phyloP scores from a whole-genome alignment of 148 eudicot genomes.

The Silene latifolia region DNA sequence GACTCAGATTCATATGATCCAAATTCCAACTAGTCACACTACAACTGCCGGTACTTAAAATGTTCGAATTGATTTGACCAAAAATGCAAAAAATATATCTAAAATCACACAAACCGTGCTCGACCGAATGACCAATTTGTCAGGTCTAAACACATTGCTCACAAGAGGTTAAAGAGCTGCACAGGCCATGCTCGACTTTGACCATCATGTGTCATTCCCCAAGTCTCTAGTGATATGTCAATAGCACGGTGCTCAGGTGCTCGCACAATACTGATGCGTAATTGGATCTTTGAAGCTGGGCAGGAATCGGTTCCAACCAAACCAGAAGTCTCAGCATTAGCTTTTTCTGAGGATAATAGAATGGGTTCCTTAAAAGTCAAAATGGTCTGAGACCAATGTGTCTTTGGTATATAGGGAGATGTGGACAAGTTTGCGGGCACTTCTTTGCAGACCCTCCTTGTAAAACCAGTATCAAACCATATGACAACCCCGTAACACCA shows the following conservation, averaged over 20 bases:
- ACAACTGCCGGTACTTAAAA: no score
- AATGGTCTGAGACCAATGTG: conserved; percentile 92
- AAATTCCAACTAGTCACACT: no score
- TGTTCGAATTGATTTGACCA: no score
- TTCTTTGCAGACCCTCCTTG: conserved; percentile 77
- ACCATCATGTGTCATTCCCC: conserved; percentile 52
- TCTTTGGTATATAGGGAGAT: conserved; percentile 64
- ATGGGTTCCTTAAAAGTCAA: conserved; percentile 82
- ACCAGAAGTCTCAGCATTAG: conserved; percentile 27
- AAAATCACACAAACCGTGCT: background rate
- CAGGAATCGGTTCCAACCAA: conserved; percentile 50
- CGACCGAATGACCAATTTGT: background rate
- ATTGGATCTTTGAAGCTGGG: conserved; percentile 58
- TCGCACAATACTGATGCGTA: conserved; percentile 82
- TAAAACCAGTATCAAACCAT: conserved; percentile 93
- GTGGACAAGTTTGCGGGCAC: conserved; percentile 64
- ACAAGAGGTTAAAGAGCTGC: conserved; percentile 61
- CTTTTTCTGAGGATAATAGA: conserved; percentile 41
- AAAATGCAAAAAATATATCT: background rate
- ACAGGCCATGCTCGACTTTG: conserved; percentile 63
- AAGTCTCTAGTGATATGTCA: conserved; percentile 80
- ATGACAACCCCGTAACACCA: conserved; percentile 78
- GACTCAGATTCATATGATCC: no score
- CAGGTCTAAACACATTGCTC: background rate
- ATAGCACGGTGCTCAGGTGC: conserved; percentile 82